Base-by-base conservation (phyloP, 345 rosid genomes). In the Salix viminalis region DNA sequence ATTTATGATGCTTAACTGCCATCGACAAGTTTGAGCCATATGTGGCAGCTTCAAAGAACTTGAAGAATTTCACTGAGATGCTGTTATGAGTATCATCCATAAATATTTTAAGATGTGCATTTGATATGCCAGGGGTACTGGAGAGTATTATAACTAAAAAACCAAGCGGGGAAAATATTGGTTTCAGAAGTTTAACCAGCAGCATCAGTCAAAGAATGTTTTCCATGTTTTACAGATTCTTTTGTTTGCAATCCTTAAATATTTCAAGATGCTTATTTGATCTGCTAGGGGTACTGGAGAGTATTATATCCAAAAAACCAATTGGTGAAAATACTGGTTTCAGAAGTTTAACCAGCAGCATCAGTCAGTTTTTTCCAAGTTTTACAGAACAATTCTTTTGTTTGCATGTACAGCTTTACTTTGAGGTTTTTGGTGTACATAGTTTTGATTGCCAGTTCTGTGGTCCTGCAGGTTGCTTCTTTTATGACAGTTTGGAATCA, bases 401-500 rank as follows among this genome's bases (percentile, higher is more conserved):
- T 54, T 24, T 58, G 69, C 46, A 23, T 54, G n/a, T 10, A 26
- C 10, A 32, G 66, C 10, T 79, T 61, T 15, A 8, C 13, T 18
- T 69, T 71, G 32, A 23, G 23, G 74, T 41, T 72, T 42, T 58
- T 32, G 26, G 30, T 58, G 1, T 62, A 48, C 34, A 26, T 64
- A 36, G 48, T 21, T 67, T 36, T 83, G 56, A 78, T 62, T 67
- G 21, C 15, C 70, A 72, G 65, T 77, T 50, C 21, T 65, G 26
- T 64, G 48, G 80, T 78, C 56, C 34, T 81, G 34, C 86, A 93
- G 98, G 97, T 96, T 71, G 99, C 99, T 83, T 96, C 99, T 77
- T 90, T 90, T 71, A 92, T 93, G 99, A 89, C 96, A 14, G 94
- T 96, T 72, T 96, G 99, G 98, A 92, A 84, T 83, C 87, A 91